Evolutionary conservation across 1,139 yeast species (phyloP), one percentile per base, ranked within the genome.

Genomic region (Meyerozyma elateridarum): DNA sequence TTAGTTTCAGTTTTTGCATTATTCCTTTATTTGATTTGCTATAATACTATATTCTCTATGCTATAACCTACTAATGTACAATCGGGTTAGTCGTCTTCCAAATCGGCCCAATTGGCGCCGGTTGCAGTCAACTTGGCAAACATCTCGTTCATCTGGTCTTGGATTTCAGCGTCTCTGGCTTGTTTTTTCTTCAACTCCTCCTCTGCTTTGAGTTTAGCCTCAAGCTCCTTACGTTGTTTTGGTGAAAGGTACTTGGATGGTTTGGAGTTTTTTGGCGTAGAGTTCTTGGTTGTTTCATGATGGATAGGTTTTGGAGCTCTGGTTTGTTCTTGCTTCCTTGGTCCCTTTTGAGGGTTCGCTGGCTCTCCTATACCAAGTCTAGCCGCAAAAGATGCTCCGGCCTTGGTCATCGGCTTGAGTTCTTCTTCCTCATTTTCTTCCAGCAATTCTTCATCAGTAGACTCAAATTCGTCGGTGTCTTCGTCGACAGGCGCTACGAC

Each of bases 91-190:
- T 44, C 51, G 30, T 48, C 52, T 31, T 46, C 49, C 20, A 48
- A 35, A 32, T 58, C 62, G 8, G 70, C 70, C 70, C 70, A 63
- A 36, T 51, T 59, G 15, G 55, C 38, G 15, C 54, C 44, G 14
- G 52, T 49, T 34, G 51, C 51, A 22, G 50, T 54, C 50, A 61
- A 50, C 36, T 56, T 58, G 31, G 52, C 56, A 28, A 61, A 49
- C 50, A 62, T 50, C 24, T 50, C 51, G 20, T 51, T 46, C 13
- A 62, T 53, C 32, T 61, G 67, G 20, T 49, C 47, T 34, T 54
- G 44, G 20, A 50, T 42, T 28, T 48, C 36, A 16, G 49, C 55
- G n/a, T 51, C 56, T 30, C 41, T 36, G 16, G 22, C 34, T 30
- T 30, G 35, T 22, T 43, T 35, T 13, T 41, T 38, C 27, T 38